Conservation (phyloP, 176 grass and related monocot species). For the Phoenix dactylifera region DNA sequence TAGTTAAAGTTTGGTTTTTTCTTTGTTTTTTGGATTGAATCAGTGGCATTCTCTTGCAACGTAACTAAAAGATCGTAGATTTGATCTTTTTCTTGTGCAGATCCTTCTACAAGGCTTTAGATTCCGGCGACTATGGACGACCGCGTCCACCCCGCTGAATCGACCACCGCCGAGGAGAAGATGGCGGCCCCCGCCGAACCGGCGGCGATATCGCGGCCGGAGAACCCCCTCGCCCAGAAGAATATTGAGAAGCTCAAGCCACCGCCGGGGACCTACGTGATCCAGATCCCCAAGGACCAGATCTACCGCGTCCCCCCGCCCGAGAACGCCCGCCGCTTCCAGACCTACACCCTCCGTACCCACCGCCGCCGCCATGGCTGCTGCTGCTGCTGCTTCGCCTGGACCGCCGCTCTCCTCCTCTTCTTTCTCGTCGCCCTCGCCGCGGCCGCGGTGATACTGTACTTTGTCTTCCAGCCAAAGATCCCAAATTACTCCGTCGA, state of each 20-base stretch:
- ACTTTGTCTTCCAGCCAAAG: conserved; percentile 55
- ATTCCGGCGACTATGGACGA: conserved; percentile 9
- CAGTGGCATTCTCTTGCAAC: no score
- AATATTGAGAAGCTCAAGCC: neutral
- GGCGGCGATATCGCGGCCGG: conserved; percentile 3
- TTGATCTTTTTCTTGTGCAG: neutral
- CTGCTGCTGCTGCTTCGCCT: conserved; percentile 11
- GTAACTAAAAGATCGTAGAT: no score
- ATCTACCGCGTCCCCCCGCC: conserved; percentile 13
- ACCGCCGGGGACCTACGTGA: conserved; percentile 37
- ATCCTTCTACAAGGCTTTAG: neutral
- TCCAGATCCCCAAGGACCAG: conserved; percentile 51
- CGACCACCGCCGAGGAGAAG: no score
- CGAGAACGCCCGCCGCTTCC: conserved; percentile 4
- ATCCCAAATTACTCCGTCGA: conserved; percentile 53
- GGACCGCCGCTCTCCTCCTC: conserved; percentile 5
- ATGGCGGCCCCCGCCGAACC: neutral
- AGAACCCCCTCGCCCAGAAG: neutral
- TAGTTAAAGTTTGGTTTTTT: no score
- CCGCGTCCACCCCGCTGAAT: conserved; percentile 9
- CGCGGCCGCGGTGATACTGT: conserved; percentile 10
- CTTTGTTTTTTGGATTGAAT: no score
- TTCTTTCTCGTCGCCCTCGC: conserved; percentile 20
- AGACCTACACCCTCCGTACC: conserved; percentile 1
- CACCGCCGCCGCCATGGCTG: conserved; percentile 22